These are phyloP conservation scores for Rhizoclosmatium globosum DNA, from an alignment of 192 early-diverging fungal species.

Conservation along the genomic window DNA sequence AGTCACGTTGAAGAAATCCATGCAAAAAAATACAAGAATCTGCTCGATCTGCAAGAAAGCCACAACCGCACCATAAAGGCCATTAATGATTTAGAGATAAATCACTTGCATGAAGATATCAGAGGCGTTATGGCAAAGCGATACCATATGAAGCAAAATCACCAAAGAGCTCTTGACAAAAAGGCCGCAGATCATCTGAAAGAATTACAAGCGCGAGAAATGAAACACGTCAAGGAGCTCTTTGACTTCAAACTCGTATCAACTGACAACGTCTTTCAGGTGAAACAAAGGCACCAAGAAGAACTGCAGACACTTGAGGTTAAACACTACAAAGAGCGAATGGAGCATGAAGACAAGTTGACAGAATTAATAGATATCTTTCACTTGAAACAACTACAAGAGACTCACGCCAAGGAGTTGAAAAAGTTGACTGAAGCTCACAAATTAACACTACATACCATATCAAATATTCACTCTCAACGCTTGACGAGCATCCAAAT, in stretches of 20 bases:
- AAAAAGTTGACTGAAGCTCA: slow-evolving; percentile 4
- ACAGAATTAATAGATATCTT: not conserved
- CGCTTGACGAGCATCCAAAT: not conserved
- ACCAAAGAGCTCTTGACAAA: not conserved
- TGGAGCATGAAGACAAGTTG: slow-evolving; percentile 1
- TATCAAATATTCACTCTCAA: not conserved
- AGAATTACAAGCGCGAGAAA: slow-evolving; percentile 1
- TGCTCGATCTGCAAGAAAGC: slow-evolving; percentile 3
- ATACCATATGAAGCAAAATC: not conserved
- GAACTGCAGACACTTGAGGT: not conserved
- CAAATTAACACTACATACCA: not conserved
- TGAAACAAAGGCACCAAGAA: slow-evolving; percentile 8
- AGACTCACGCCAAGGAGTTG: not conserved
- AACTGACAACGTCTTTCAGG: not conserved
- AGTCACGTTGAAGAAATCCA: slow-evolving; percentile 2
- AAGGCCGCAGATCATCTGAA: not conserved
- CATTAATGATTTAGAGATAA: not conserved
- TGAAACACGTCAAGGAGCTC: slow-evolving; percentile 5
- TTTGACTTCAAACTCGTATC: not conserved
- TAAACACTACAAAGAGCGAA: slow-evolving; percentile 3
- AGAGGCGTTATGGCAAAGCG: not conserved
- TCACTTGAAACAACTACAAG: not conserved
- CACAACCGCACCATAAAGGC: not conserved
- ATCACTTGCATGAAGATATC: not conserved
- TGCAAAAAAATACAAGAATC: slow-evolving; percentile 1